Evolutionary conservation across 495 filamentous ascomycete species (phyloP).

Genomic region (Xylaria acuta): DNA sequence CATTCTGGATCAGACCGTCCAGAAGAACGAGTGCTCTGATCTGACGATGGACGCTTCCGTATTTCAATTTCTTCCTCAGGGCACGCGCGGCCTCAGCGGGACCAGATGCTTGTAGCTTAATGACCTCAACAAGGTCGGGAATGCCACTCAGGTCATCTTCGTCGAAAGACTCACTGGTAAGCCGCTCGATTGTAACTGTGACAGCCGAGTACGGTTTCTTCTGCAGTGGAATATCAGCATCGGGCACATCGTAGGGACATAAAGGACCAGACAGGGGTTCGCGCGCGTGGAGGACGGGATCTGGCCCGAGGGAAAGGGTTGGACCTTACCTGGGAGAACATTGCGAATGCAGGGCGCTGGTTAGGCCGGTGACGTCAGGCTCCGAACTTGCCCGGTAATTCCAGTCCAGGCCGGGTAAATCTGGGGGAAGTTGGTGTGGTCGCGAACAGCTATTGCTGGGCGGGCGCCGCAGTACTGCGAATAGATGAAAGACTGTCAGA

Average conservation of each 20-base stretch:
- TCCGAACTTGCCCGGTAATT: slow-evolving; percentile 7
- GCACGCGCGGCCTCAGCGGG: slow-evolving; percentile 91
- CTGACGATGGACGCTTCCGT: slow-evolving; percentile 91
- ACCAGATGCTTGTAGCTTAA: slow-evolving; percentile 86
- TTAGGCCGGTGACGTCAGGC: slow-evolving; percentile 27
- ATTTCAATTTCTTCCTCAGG: slow-evolving; percentile 98
- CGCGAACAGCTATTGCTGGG: neutral
- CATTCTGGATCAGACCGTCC: slow-evolving; percentile 94
- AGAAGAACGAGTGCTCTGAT: slow-evolving; percentile 88
- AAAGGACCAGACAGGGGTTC: neutral
- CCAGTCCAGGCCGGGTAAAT: neutral
- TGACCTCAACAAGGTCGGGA: slow-evolving; percentile 90
- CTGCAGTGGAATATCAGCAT: slow-evolving; percentile 49
- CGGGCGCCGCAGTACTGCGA: slow-evolving; percentile 5
- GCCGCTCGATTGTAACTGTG: slow-evolving; percentile 89
- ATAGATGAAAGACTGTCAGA: neutral
- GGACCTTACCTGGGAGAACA: slow-evolving; percentile 52
- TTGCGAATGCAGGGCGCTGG: slow-evolving; percentile 28
- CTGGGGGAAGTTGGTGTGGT: neutral
- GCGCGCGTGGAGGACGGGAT: neutral
- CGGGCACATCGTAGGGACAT: neutral
- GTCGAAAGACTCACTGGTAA: slow-evolving; percentile 88
- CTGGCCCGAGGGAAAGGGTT: neutral
- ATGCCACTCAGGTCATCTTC: slow-evolving; percentile 92
- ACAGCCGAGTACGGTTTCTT: slow-evolving; percentile 95